Base-by-base conservation (phyloP, 1,139 yeast species). In the Zygosaccharomyces pseudobailii region DNA sequence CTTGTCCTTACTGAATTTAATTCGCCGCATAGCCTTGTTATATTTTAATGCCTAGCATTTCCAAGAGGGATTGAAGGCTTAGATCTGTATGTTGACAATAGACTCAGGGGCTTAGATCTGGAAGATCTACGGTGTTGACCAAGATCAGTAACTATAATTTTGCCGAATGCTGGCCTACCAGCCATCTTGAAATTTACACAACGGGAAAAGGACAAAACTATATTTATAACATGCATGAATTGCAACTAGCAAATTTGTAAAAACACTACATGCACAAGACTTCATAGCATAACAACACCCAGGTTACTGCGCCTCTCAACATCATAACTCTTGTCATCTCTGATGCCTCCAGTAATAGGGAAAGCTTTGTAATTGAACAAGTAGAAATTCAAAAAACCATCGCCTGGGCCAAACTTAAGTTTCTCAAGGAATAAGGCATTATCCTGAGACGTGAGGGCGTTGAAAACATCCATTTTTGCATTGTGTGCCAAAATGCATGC, bases 381-480 rank as follows among this genome's bases (percentile, higher is more conserved):
- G 65, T 92, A 92, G 66, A 85, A 94, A 69, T 92, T 87, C 62
- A 92, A 76, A 64, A 79, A 79, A 0, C 98, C 99, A 66, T 92
- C 97, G 38, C 99, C 99, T 42, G 82, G 79, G 22, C 96, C 97
- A 66, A 94, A 92, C 65, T 88, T 87, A 68, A 87, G 75, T 43
- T 85, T 82, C 34, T 87, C 84, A 56, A 92, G 72, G 69, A 92
- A 88, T 51, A 82, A 71, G 7, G 89, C 78, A 65, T 92, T 94
- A 64, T 92, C 98, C 69, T 90, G 95, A 9, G 89, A 76, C 0
- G 97, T 82, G 52, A 92, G 75, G n/a, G 97, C 96, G 65, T 92
- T 92, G 76, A 90, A 88, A 3, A 94, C 97, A 66, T 92, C 98
- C 59, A 87, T 88, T 36, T 76, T 74, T 46, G 73, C 68, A 53